A percentile compares a stretch with the other conserved stretches of the same genome.
phyloP scores from a whole-genome alignment of 371 early-diverging fungal genomes.

The Mucor piriformis region DNA sequence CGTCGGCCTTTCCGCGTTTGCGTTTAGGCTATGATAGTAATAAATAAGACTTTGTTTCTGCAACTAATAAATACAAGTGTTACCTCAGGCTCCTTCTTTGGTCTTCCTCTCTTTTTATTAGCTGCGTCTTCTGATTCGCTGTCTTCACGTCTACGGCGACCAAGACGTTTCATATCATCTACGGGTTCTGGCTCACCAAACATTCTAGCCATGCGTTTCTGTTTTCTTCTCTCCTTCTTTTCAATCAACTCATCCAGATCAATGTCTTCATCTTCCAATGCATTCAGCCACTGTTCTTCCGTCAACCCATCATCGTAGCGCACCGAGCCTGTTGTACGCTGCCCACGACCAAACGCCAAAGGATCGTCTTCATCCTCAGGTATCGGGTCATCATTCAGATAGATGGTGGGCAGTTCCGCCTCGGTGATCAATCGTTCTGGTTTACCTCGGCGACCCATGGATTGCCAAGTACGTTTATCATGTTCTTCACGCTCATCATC shows the following conservation, averaged over 20 bases:
- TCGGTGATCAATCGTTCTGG: constrained; percentile 82
- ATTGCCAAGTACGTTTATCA: constrained; percentile 26
- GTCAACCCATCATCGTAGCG: constrained; percentile 92
- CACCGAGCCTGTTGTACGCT: constrained; percentile 66
- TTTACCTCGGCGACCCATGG: constrained; percentile 42
- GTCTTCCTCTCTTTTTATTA: constrained; percentile 55
- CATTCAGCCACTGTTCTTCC: constrained; percentile 90
- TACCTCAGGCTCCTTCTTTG: constrained; percentile 30
- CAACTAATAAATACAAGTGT: too few species aligned
- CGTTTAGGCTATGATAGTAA: constrained; percentile 22
- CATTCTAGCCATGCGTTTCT: constrained; percentile 17
- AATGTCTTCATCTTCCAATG: constrained; percentile 63
- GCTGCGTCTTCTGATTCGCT: constrained; percentile 1
- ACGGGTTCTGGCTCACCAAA: constrained; percentile 12
- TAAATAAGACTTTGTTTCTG: neutral
- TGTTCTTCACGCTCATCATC: constrained; percentile 46
- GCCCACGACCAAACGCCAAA: constrained; percentile 61
- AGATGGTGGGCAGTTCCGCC: constrained; percentile 83
- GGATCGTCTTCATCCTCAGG: constrained; percentile 49
- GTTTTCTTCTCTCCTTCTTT: constrained; percentile 30
- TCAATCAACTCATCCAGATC: constrained; percentile 67
- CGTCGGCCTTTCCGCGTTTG: constrained; percentile 24
- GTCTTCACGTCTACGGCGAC: constrained; percentile 24
- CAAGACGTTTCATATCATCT: constrained; percentile 7
- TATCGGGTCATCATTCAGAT: constrained; percentile 63